A percentile compares a stretch with the other conserved stretches of the same genome.
Conservation (phyloP, 2,329 filamentous ascomycete genomes). For the Colletotrichum orchidophilum region DNA sequence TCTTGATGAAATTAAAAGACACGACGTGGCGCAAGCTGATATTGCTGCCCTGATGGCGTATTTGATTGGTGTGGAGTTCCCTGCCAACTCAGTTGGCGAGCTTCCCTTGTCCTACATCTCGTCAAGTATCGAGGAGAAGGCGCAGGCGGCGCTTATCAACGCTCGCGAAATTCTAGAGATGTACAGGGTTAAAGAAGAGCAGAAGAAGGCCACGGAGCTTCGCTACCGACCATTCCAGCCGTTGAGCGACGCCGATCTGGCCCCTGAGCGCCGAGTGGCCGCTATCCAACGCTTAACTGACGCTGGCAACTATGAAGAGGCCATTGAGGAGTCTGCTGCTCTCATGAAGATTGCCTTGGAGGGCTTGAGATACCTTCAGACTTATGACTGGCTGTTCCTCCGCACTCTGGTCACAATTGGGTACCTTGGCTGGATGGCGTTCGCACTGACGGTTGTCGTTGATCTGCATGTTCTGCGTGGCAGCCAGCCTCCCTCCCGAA, state of each 20-base stretch:
- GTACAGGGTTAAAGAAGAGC: conserved; percentile 92
- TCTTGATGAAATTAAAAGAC: conserved; percentile 79
- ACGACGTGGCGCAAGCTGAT: conserved; percentile 95
- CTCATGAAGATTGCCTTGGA: conserved; percentile 81
- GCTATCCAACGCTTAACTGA: conserved; percentile 76
- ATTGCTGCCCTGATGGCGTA: conserved; percentile 96
- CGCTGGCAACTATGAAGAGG: conserved; percentile 73
- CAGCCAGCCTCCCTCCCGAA: conserved; percentile 70
- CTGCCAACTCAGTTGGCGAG: conserved; percentile 95
- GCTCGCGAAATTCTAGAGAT: conserved; percentile 90
- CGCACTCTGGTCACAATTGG: conserved; percentile 87
- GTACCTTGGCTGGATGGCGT: conserved; percentile 96
- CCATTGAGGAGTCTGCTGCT: conserved; percentile 80
- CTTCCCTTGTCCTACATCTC: conserved; percentile 85
- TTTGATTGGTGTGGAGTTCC: conserved; percentile 86
- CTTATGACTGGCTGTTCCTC: conserved; percentile 97
- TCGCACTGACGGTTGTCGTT: conserved; percentile 87
- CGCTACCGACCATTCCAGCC: conserved; percentile 80
- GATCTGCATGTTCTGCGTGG: conserved; percentile 87
- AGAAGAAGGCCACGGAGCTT: conserved; percentile 80
- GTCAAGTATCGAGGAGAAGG: conserved; percentile 78
- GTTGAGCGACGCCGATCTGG: conserved; percentile 70
- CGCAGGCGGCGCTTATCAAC: conserved; percentile 85
- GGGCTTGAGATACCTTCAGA: conserved; percentile 93
- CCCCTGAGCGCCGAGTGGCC: conserved; percentile 72